Base-by-base conservation (phyloP, 352 stramenopile species). In the Pythium myriotylum region DNA sequence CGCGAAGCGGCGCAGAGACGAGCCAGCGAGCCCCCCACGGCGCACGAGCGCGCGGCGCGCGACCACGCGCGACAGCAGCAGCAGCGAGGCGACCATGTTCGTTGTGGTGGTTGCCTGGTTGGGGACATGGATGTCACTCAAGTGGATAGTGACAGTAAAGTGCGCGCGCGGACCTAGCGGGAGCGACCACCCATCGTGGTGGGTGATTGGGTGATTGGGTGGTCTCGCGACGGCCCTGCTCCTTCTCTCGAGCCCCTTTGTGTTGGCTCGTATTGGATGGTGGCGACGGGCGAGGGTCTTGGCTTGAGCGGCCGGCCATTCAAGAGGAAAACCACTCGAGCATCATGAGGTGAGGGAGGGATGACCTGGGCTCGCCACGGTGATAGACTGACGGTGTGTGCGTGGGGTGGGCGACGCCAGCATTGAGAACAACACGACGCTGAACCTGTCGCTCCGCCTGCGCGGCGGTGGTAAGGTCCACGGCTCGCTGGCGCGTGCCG, bases 401-500 rank as follows among this genome's bases (percentile, higher is more conserved):
- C 51, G 35, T 47, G 19, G 43, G 29, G 33, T 9, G 9, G 19
- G 24, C 10, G 98, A 95, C 81, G 98, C 95, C 81, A 94, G 97
- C 77, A 97, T 99, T 72, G 90, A 99, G 76, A 98, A 98, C 81
- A 94, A 98, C 72, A 96, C 84, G 43, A 99, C 95, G 49, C 81
- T 99, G 49, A 95, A 99, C 84, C 74, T 99, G 67, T 97, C 98
- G 58, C 81, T 99, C 37, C 90, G 96, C 70, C 88, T 98, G 51
- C 91, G 95, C 61, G 86, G 86, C 87, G 86, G 86, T 91, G 97
- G 95, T 84, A 99, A 99, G 91, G 97, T 99, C 78, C 98, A 99
- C 95, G 97, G 97, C 94, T 99, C 97, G 70, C 85, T 99, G 72
- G 97, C 98, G 84, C 98, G 98, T 98, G 98, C 98, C 80, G 98